Conservation (phyloP, 345 rosid genomes). For the Dovyalis caffra region DNA sequence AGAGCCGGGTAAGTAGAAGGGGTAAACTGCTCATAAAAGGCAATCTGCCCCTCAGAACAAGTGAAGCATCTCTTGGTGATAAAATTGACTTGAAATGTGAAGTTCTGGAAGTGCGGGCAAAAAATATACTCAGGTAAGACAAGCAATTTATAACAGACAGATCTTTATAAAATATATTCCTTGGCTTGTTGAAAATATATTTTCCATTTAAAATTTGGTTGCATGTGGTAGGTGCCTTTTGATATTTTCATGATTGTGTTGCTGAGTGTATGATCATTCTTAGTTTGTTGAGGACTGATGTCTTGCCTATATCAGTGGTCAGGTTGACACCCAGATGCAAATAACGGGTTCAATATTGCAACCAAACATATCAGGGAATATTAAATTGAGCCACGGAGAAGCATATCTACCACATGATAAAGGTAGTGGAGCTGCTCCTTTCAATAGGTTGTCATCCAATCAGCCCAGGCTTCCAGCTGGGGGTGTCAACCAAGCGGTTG, state of each 20-base stretch:
- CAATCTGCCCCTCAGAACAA: slow-evolving; percentile 79
- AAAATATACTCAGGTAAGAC: slow-evolving; percentile 73
- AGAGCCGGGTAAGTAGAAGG: slow-evolving; percentile 86
- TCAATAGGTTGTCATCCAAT: slow-evolving; percentile 68
- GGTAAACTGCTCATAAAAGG: slow-evolving; percentile 88
- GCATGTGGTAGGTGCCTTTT: neutral
- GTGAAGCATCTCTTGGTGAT: slow-evolving; percentile 71
- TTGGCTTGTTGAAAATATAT: neutral
- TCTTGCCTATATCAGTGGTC: slow-evolving; percentile 66
- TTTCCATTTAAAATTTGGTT: neutral
- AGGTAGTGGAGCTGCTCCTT: slow-evolving; percentile 72
- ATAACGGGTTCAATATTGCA: slow-evolving; percentile 90
- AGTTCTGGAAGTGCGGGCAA: slow-evolving; percentile 89
- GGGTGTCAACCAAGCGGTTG: slow-evolving; percentile 72
- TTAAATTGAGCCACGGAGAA: slow-evolving; percentile 95
- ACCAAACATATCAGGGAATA: slow-evolving; percentile 91
- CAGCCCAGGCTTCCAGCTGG: slow-evolving; percentile 66
- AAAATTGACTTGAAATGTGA: slow-evolving; percentile 95
- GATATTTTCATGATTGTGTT: neutral
- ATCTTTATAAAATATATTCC: slow-evolving; percentile 1
- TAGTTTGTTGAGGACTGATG: neutral
- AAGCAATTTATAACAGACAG: slow-evolving; percentile 7
- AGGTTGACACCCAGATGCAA: slow-evolving; percentile 91
- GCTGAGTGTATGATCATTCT: neutral
- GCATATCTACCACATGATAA: slow-evolving; percentile 98